Conservation (phyloP, 768 basidiomycete genomes). For the Pulveroboletus sp. region DNA sequence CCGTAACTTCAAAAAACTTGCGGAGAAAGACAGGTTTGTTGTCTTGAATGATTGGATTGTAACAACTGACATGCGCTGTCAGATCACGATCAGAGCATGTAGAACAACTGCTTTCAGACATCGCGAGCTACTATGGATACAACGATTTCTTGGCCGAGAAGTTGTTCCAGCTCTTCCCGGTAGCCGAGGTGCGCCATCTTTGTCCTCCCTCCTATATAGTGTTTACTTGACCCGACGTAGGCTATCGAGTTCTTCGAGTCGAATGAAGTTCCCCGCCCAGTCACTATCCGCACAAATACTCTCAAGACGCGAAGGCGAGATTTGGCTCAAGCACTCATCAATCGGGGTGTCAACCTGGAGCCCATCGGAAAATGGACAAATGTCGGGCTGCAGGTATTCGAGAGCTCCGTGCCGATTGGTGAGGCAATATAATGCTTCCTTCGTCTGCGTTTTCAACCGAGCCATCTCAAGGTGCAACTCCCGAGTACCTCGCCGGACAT, state of each 20-base stretch:
- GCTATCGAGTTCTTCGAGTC: constrained; percentile 98
- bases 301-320: constrained; percentile 90
- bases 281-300: constrained; percentile 97
- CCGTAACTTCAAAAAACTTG: constrained; percentile 64
- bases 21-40: constrained; percentile 56
- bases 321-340: constrained; percentile 88
- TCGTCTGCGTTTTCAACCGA: neutral
- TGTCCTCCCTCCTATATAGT: neutral
- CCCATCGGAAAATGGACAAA: constrained; percentile 99
- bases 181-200: constrained; percentile 66
- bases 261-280: constrained; percentile 91
- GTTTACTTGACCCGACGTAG: constrained; percentile 35
- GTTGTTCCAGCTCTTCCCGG: constrained; percentile 88
- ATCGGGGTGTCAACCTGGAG: constrained; percentile 94
- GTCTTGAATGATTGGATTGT: constrained; percentile 2
- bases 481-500: constrained; percentile 97
- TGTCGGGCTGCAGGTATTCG: constrained; percentile 97
- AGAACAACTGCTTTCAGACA: constrained; percentile 82
- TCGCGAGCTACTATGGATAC: constrained; percentile 95
- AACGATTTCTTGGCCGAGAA: constrained; percentile 94
- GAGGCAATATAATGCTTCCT: constrained; percentile 5
- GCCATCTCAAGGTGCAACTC: constrained; percentile 68
- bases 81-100: constrained; percentile 90
- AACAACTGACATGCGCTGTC: constrained; percentile 5
- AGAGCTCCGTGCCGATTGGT: constrained; percentile 93